Conservation (phyloP, 345 rosid genomes). For the Erucastrum elatum region DNA sequence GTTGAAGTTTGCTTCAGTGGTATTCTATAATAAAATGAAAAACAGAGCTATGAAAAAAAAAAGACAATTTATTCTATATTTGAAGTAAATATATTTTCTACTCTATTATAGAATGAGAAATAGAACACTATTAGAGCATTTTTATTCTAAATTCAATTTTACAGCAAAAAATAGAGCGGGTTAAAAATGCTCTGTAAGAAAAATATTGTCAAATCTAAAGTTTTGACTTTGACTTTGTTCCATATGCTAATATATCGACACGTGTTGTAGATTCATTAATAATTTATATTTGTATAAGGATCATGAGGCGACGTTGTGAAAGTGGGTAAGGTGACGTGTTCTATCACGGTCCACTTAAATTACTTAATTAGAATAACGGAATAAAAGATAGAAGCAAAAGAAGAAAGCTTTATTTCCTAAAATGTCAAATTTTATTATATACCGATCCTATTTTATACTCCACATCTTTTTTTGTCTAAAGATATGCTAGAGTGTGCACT, state of each 20-base stretch:
- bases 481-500: neutral
- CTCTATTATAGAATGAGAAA: too few relatives aligned
- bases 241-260: neutral
- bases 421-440: neutral
- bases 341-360: neutral
- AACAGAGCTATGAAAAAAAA: too few relatives aligned
- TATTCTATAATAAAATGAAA: too few relatives aligned
- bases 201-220: neutral
- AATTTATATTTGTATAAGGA: neutral
- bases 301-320: neutral
- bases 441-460: neutral
- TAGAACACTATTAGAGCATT: too few relatives aligned
- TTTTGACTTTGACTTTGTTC: neutral
- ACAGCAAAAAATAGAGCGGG: too few relatives aligned
- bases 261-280: neutral
- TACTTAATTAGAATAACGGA: neutral
- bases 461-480: neutral
- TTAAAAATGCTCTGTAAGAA: too few relatives aligned
- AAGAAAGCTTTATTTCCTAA: neutral
- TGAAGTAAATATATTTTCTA: too few relatives aligned
- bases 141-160: too few relatives aligned
- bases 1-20: too few relatives aligned
- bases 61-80: too few relatives aligned
- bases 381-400: neutral
- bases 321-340: neutral